These are phyloP conservation scores for Fonsecaea monophora DNA, from an alignment of 2,329 filamentous ascomycete species.

Conservation along the genomic window DNA sequence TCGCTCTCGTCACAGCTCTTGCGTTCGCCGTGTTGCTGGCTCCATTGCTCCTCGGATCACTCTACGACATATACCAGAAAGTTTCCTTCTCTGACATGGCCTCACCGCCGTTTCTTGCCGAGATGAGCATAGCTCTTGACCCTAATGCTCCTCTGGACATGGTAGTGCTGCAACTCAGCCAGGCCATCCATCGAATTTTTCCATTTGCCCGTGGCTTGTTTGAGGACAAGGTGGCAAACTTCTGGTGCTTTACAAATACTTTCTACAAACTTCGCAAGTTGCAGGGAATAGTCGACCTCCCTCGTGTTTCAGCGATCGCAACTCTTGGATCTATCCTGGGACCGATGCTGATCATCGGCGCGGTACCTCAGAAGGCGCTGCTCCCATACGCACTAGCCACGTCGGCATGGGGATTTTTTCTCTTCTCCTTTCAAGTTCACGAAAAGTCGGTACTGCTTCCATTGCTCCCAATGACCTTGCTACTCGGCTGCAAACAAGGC, in stretches of 20 bases:
- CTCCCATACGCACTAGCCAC: slow-evolving; percentile 81
- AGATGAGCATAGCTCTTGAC: slow-evolving; percentile 65
- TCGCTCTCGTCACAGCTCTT: slow-evolving; percentile 73
- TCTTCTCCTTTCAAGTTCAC: slow-evolving; percentile 97
- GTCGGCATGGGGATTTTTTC: slow-evolving; percentile 94
- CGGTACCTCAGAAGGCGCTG: slow-evolving; percentile 76
- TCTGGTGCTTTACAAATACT: slow-evolving; percentile 85
- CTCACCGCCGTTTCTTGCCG: slow-evolving; percentile 67
- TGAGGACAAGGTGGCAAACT: slow-evolving; percentile 98
- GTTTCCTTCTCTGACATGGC: slow-evolving; percentile 65
- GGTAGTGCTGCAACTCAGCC: slow-evolving; percentile 76
- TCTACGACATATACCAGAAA: slow-evolving; percentile 72
- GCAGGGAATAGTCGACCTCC: slow-evolving; percentile 69
- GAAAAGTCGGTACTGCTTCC: slow-evolving; percentile 96
- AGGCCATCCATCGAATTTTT: slow-evolving; percentile 90
- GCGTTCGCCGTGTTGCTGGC: slow-evolving; percentile 78
- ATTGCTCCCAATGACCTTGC: slow-evolving; percentile 87
- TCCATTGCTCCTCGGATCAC: slow-evolving; percentile 74
- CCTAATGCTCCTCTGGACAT: slow-evolving; percentile 74
- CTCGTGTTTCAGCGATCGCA: slow-evolving; percentile 74
- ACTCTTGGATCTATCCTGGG: slow-evolving; percentile 79
- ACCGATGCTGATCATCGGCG: slow-evolving; percentile 78
- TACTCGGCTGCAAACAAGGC: slow-evolving; percentile 79
- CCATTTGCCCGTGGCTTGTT: slow-evolving; percentile 95
- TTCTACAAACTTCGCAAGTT: slow-evolving; percentile 82